Base-by-base conservation (phyloP, 2,329 filamentous ascomycete species). In the Cladophialophora yegresii region DNA sequence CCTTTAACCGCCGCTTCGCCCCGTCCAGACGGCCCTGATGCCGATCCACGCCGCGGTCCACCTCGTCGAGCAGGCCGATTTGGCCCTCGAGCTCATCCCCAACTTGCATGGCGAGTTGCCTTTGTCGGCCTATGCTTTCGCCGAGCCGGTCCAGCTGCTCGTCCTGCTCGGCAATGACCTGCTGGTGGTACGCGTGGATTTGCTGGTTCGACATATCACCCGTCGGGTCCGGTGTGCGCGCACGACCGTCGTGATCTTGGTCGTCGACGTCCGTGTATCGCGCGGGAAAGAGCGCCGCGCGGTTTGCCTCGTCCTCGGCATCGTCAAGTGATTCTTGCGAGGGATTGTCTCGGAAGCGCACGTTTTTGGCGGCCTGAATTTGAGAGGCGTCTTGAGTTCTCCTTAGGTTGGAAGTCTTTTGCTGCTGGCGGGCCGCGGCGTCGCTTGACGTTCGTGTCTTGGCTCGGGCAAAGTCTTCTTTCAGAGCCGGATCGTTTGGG, bases 21-120 rank as follows among this genome's bases (percentile, higher is more conserved):
- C 91, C 83, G 70, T 92, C 86, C 58, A 99, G 81, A 56, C 90
- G 87, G 28, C 81, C 82, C 75, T 89, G 85, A 78, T 98, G 93
- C 63, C 93, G 82, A 75, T 96, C 92, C 7, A 93, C 90, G 22
- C 89, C 84, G 51, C 85, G 84, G 74, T 98, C 95, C 51, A 96
- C 87, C 72, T 96, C 93, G 75, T 97, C 93, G 32, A 99, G 82
- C 82, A 99, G 82, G 71, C 89, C 84, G 43, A 96, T 90, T 73
- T 99, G 95, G 71, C 87, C 89, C 72, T 98, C 95, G 40, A 99
- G 83, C 82, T 99, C 95, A 75, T 97, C 91, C 32, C 95, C 93
- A 73, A 99, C 98, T 80, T 95, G 91, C 80, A 97, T 96, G 74
- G 89, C 93, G 67, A 99, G 82, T 79, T 98, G 91, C 56, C 96